A percentile compares a stretch with the other conserved stretches of the same genome.
phyloP scores from a whole-genome alignment of 352 stramenopile genomes.

The Saprolegnia parasitica region DNA sequence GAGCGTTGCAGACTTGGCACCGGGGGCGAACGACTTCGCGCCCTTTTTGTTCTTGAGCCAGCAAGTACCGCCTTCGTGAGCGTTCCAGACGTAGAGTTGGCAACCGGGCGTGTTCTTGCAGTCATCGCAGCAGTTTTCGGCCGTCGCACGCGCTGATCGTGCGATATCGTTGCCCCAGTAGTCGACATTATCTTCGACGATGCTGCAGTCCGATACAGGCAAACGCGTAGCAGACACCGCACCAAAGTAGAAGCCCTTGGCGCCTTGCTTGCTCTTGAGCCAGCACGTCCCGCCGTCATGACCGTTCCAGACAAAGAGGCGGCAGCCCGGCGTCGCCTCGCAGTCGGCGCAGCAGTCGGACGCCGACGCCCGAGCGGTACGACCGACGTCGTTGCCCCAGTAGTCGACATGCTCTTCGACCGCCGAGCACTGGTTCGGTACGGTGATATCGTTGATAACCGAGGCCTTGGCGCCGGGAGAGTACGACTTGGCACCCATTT shows the following conservation, averaged over 20 bases:
- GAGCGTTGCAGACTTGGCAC: neutral
- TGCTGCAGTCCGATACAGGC: too few relatives aligned
- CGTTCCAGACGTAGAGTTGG: constrained; percentile 13
- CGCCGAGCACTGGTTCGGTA: neutral
- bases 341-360: neutral
- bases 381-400: neutral
- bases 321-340: too few relatives aligned
- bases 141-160: too few relatives aligned
- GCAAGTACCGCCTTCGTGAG: neutral
- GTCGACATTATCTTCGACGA: too few relatives aligned
- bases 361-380: too few relatives aligned
- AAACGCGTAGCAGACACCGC: too few relatives aligned
- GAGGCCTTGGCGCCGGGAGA: neutral
- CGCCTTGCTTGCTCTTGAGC: constrained; percentile 18
- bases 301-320: neutral
- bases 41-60: constrained; percentile 1
- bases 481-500: neutral
- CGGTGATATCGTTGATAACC: neutral
- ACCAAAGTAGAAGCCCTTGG: too few relatives aligned
- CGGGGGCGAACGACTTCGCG: neutral
- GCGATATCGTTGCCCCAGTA: too few relatives aligned
- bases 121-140: constrained; percentile 14
- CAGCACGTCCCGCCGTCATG: constrained; percentile 17
- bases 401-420: neutral
- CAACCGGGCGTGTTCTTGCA: constrained; percentile 9